These are phyloP conservation scores for Epichloe coenophiala DNA, from an alignment of 2,329 filamentous ascomycete genomes.

Conservation along the genomic window DNA sequence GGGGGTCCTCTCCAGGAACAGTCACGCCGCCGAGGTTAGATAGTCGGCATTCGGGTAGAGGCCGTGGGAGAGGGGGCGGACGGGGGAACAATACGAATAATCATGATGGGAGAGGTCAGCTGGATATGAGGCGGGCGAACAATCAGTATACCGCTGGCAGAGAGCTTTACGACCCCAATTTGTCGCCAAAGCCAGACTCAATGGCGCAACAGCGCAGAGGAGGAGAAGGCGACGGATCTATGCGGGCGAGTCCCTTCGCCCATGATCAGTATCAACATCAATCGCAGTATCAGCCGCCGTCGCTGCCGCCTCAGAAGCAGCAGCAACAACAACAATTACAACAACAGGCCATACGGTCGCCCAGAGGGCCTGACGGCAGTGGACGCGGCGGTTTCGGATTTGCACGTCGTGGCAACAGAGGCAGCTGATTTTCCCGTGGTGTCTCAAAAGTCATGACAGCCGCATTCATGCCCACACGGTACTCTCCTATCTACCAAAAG, in stretches of 20 bases:
- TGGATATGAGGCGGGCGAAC: conserved; percentile 7
- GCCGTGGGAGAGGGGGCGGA: conserved; percentile 29
- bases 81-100: conserved; percentile 10
- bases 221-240: conserved; percentile 22
- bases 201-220: conserved; percentile 28
- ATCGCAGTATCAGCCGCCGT: not conserved
- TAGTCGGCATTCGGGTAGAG: conserved; percentile 24
- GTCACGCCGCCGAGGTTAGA: conserved; percentile 40
- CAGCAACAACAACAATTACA: conserved; percentile 28
- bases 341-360: conserved; percentile 57
- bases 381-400: conserved; percentile 72
- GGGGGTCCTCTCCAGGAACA: conserved; percentile 46
- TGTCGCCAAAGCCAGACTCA: conserved; percentile 49
- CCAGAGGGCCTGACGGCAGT: conserved; percentile 64
- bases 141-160: conserved; percentile 24
- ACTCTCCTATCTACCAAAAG: not conserved
- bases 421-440: conserved; percentile 15
- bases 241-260: conserved; percentile 25
- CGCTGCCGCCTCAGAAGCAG: not conserved
- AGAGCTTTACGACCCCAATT: conserved; percentile 69
- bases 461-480: conserved; percentile 12
- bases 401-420: conserved; percentile 42
- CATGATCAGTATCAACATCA: conserved; percentile 24
- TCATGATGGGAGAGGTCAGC: conserved; percentile 6
- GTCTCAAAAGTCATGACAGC: not conserved